These are phyloP conservation scores for Colletotrichum neosansevieriae DNA, from an alignment of 2,329 filamentous ascomycete species.

Conservation along the genomic window DNA sequence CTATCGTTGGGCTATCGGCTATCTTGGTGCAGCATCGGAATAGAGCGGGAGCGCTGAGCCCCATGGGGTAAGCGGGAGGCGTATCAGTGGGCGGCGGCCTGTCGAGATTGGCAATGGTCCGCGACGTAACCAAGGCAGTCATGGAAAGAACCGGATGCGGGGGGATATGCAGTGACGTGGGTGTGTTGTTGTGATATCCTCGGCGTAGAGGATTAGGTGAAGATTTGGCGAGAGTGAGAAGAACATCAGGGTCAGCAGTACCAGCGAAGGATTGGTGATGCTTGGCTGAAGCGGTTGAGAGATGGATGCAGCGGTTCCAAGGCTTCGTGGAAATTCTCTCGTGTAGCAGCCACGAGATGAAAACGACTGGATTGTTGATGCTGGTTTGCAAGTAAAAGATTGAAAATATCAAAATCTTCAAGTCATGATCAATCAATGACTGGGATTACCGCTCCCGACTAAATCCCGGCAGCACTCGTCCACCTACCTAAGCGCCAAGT, in stretches of 20 bases:
- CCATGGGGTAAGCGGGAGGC: constrained; percentile 36
- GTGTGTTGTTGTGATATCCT: neutral
- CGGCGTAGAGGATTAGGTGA: neutral
- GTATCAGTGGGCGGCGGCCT: constrained; percentile 24
- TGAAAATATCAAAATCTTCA: neutral
- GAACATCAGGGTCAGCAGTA: neutral
- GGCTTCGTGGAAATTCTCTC: too few relatives aligned
- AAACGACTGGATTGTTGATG: neutral
- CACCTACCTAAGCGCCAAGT: constrained; percentile 8
- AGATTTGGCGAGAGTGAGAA: neutral
- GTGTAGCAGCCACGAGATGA: too few relatives aligned
- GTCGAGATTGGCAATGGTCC: neutral
- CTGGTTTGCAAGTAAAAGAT: neutral
- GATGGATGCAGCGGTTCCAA: too few relatives aligned
- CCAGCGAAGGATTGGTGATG: neutral
- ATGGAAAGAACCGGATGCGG: constrained; percentile 33
- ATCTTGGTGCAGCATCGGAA: constrained; percentile 31
- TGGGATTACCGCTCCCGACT: neutral
- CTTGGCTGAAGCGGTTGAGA: too few relatives aligned
- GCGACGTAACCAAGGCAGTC: constrained; percentile 2
- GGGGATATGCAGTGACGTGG: constrained; percentile 23
- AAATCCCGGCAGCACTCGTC: neutral
- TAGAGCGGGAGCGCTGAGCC: constrained; percentile 36
- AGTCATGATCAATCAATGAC: neutral
- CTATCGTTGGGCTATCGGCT: constrained; percentile 22